phyloP scores from a whole-genome alignment of 495 filamentous ascomycete species.

The Lepraria neglecta region DNA sequence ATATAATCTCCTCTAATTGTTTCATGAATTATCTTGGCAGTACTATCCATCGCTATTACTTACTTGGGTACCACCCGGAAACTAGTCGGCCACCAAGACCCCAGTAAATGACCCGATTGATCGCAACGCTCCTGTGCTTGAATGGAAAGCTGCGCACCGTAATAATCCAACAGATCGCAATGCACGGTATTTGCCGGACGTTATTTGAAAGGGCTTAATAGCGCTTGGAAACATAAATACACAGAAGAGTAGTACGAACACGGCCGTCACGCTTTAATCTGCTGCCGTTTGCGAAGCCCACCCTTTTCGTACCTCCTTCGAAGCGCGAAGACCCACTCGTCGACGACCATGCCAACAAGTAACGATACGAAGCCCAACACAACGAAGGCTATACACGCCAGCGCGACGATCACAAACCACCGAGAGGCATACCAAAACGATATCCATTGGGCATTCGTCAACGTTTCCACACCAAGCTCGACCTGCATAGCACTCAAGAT shows the following conservation, averaged over 20 bases:
- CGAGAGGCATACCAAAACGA: neutral
- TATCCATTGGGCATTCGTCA: neutral
- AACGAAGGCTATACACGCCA: neutral
- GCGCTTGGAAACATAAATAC: neutral
- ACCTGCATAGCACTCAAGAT: slow-evolving; percentile 29
- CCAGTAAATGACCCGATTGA: no score
- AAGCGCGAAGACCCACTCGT: neutral
- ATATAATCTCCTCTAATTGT: no score
- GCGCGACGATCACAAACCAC: slow-evolving; percentile 1
- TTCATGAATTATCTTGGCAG: no score
- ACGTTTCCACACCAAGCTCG: slow-evolving; percentile 9
- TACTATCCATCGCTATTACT: no score
- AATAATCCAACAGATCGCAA: no score
- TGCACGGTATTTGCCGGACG: no score
- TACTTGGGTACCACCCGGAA: no score
- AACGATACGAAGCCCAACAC: neutral
- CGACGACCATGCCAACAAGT: neutral
- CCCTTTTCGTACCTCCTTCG: neutral
- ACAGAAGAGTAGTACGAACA: neutral
- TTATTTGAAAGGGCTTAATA: neutral
- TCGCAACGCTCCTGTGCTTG: no score
- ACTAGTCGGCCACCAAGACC: no score
- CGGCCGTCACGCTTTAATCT: neutral
- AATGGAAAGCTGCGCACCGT: no score
- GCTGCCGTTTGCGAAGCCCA: neutral